These are phyloP conservation scores for Clonostachys sp. DNA, from an alignment of 2,329 filamentous ascomycete species.

Conservation along the genomic window DNA sequence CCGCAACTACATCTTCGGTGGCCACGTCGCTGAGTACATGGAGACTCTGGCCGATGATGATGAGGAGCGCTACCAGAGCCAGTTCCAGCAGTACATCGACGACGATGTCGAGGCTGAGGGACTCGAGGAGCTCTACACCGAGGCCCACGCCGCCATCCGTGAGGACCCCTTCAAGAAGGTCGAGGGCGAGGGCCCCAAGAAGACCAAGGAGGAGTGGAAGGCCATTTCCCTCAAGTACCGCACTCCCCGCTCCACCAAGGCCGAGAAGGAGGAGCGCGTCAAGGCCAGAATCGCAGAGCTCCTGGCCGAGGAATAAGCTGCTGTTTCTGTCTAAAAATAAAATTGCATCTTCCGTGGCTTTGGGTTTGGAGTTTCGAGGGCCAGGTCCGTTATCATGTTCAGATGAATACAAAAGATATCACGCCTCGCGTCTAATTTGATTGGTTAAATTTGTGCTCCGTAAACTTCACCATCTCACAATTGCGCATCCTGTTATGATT, in stretches of 20 bases:
- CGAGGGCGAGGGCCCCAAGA: slow-evolving; percentile 71
- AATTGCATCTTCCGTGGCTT: slow-evolving; percentile 1
- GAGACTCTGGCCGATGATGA: slow-evolving; percentile 99
- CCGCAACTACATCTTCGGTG: slow-evolving; percentile 98
- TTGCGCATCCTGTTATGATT: too few relatives aligned
- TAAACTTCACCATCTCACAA: too few relatives aligned
- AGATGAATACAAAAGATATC: slow-evolving; percentile 25
- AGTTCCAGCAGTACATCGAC: slow-evolving; percentile 98
- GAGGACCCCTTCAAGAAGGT: slow-evolving; percentile 97
- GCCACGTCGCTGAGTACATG: slow-evolving; percentile 99
- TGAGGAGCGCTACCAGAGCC: slow-evolving; percentile 98
- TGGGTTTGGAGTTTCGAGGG: slow-evolving; percentile 28
- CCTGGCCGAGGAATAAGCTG: slow-evolving; percentile 42
- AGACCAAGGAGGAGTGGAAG: slow-evolving; percentile 98
- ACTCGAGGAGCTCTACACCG: slow-evolving; percentile 92
- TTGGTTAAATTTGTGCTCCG: too few relatives aligned
- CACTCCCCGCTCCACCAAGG: slow-evolving; percentile 72
- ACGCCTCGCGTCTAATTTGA: neutral
- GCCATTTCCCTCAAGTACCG: slow-evolving; percentile 88
- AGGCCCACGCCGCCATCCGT: slow-evolving; percentile 95
- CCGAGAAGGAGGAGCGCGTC: slow-evolving; percentile 77
- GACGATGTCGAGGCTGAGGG: slow-evolving; percentile 95
- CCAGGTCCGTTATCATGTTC: slow-evolving; percentile 16
- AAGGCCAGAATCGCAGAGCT: slow-evolving; percentile 89
- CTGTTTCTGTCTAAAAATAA: slow-evolving; percentile 5